Percentiles rank a stretch among this genome's conserved stretches.
These are phyloP conservation scores for Phytophthora constricta DNA, from an alignment of 352 stramenopile species.

Conservation along the genomic window DNA sequence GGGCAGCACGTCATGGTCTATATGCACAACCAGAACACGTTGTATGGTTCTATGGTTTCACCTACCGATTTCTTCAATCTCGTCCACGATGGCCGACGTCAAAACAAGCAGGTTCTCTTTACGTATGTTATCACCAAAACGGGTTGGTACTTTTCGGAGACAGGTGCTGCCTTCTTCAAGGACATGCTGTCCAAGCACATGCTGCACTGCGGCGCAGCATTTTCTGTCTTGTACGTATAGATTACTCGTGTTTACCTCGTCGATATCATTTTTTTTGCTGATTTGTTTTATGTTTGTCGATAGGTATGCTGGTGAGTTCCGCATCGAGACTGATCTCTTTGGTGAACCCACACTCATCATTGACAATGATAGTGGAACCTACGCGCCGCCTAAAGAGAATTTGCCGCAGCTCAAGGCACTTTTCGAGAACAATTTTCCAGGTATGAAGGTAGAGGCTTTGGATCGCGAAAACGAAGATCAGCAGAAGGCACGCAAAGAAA, in stretches of 20 bases:
- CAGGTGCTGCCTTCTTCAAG: constrained; percentile 49
- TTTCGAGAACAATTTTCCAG: constrained; percentile 48
- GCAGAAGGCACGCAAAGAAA: constrained; percentile 36
- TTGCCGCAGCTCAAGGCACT: constrained; percentile 42
- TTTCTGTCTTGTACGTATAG: constrained; percentile 41
- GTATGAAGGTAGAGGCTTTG: constrained; percentile 37
- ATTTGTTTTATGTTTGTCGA: constrained; percentile 5
- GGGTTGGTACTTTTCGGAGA: constrained; percentile 56
- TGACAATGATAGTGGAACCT: constrained; percentile 52
- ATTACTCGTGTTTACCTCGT: not conserved
- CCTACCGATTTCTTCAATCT: constrained; percentile 48
- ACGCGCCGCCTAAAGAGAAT: constrained; percentile 41
- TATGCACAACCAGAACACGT: constrained; percentile 38
- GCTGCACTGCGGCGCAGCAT: constrained; percentile 44
- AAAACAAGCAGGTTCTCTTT: constrained; percentile 45
- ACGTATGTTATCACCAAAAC: constrained; percentile 50
- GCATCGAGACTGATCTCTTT: constrained; percentile 34
- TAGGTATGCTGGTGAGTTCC: constrained; percentile 48
- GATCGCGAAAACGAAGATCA: constrained; percentile 33
- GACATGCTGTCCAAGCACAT: constrained; percentile 59
- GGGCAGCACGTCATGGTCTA: constrained; percentile 47
- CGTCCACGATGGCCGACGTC: constrained; percentile 38
- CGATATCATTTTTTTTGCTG: not conserved
- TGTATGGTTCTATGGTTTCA: constrained; percentile 33
- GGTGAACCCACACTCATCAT: constrained; percentile 44